Conservation (phyloP, 2,329 filamentous ascomycete species). For the Arachnomyces sp. region DNA sequence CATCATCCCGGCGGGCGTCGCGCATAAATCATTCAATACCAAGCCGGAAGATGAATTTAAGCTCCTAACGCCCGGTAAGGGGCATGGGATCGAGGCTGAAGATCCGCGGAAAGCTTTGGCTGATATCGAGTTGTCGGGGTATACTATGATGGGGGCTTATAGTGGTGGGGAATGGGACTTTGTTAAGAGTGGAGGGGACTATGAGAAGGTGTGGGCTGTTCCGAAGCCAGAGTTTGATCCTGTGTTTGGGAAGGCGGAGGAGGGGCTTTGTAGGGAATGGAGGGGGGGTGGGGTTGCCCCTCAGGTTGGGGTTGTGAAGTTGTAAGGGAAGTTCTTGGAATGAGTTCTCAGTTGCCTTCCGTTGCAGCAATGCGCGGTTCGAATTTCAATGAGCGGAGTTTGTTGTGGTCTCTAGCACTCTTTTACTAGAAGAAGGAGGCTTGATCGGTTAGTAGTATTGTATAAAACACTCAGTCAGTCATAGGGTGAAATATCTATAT, state of each 20-base stretch:
- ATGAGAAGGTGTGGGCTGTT: constrained; percentile 38
- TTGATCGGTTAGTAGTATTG: too few relatives aligned
- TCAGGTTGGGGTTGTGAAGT: too few relatives aligned
- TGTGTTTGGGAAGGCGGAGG: neutral
- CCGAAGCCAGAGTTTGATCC: neutral
- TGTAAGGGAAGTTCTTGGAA: too few relatives aligned
- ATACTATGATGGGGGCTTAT: neutral
- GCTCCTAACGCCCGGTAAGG: constrained; percentile 39
- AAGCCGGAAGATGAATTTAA: constrained; percentile 18
- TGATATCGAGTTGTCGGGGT: constrained; percentile 22
- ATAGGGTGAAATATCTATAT: too few relatives aligned
- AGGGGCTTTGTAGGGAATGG: constrained; percentile 1
- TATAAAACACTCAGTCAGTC: too few relatives aligned
- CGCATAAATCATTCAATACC: constrained; percentile 36
- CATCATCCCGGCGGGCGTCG: constrained; percentile 59
- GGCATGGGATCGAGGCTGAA: constrained; percentile 24
- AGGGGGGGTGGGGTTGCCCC: neutral
- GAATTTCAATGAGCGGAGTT: too few relatives aligned
- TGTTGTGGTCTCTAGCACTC: too few relatives aligned
- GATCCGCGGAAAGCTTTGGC: constrained; percentile 28
- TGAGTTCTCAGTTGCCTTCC: too few relatives aligned
- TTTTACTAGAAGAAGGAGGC: too few relatives aligned
- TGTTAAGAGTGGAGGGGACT: constrained; percentile 19
- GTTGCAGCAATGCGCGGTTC: too few relatives aligned
- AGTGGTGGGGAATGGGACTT: neutral